These are phyloP conservation scores for Plenodomus lindquistii DNA, from an alignment of 2,329 filamentous ascomycete species.

Conservation along the genomic window DNA sequence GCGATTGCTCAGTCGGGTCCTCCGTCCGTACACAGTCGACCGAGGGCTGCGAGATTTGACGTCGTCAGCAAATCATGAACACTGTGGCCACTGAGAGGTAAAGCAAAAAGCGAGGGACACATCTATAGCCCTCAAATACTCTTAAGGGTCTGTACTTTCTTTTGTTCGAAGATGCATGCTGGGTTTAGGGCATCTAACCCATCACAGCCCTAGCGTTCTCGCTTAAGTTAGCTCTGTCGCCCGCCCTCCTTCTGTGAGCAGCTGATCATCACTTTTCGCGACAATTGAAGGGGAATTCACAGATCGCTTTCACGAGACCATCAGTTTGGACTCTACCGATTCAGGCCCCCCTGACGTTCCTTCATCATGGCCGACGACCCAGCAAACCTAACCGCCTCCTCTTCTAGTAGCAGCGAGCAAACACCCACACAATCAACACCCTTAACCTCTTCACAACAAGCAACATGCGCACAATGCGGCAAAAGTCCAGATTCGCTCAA, in stretches of 20 bases:
- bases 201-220: neutral
- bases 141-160: no score
- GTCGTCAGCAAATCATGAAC: no score
- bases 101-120: no score
- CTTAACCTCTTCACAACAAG: slow-evolving; percentile 1
- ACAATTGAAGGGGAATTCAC: neutral
- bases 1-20: no score
- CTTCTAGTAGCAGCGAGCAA: neutral
- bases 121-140: no score
- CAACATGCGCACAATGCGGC: slow-evolving; percentile 30
- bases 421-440: slow-evolving; percentile 12
- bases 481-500: slow-evolving; percentile 32
- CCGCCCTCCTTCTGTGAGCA: neutral
- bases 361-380: neutral
- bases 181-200: neutral
- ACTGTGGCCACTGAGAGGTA: no score
- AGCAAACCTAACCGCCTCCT: slow-evolving; percentile 1
- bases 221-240: neutral
- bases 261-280: neutral
- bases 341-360: neutral
- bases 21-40: no score
- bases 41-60: no score
- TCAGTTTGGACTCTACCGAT: neutral
- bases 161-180: neutral
- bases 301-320: neutral